Evolutionary conservation across 2,329 filamentous ascomycete genomes (phyloP).

Genomic region (Microsporum canis): DNA sequence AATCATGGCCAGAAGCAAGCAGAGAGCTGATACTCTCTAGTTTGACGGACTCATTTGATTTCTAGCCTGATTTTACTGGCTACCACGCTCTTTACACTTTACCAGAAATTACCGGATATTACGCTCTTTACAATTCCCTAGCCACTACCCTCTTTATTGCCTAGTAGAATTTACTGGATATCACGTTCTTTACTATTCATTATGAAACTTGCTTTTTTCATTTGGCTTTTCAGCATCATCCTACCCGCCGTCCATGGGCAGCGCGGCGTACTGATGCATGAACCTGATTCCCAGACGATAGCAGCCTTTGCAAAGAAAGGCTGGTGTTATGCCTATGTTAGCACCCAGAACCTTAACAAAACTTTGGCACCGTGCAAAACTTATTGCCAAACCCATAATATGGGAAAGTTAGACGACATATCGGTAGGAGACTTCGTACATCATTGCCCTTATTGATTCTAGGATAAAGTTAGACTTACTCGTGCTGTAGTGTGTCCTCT

Average conservation of each 20-base stretch:
- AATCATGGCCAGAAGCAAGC: background rate
- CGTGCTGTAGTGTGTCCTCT: background rate
- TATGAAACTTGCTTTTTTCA: background rate
- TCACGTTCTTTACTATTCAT: background rate
- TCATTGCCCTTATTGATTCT: background rate
- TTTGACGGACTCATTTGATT: background rate
- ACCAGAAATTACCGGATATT: background rate
- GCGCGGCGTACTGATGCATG: background rate
- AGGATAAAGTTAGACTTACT: background rate
- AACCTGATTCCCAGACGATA: background rate
- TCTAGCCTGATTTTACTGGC: background rate
- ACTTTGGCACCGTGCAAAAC: background rate
- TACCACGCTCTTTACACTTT: background rate
- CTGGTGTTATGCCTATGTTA: background rate
- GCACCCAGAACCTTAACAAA: background rate
- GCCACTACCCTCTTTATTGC: background rate
- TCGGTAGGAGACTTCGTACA: background rate
- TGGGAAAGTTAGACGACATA: background rate
- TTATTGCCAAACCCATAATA: background rate
- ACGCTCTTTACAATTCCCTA: background rate
- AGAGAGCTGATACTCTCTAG: background rate
- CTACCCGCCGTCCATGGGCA: background rate
- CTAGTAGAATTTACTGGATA: background rate
- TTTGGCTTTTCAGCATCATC: background rate
- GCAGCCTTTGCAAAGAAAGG: background rate